These are phyloP conservation scores for Aspergillus coremiiformis DNA, from an alignment of 495 filamentous ascomycete species.

Conservation along the genomic window DNA sequence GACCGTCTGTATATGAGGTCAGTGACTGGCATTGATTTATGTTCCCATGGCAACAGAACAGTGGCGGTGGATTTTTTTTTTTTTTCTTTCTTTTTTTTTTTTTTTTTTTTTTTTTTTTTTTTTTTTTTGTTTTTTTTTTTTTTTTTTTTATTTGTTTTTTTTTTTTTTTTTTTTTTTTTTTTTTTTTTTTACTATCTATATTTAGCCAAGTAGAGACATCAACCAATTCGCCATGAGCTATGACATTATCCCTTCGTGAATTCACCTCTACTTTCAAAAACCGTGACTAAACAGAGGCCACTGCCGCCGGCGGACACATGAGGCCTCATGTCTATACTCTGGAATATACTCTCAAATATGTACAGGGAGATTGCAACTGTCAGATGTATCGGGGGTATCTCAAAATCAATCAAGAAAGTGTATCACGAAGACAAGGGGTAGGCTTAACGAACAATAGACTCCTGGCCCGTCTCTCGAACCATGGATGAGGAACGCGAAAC, in stretches of 20 bases:
- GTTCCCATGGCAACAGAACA: slow-evolving; percentile 14
- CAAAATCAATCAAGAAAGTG: slow-evolving; percentile 18
- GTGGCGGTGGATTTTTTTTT: too few species aligned
- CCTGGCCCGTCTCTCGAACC: slow-evolving; percentile 4
- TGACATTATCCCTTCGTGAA: background rate
- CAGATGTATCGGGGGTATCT: slow-evolving; percentile 38
- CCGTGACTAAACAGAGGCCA: slow-evolving; percentile 2
- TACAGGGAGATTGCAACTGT: slow-evolving; percentile 30
- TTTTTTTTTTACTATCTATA: too few species aligned
- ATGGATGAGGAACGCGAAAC: background rate
- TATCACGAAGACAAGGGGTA: slow-evolving; percentile 6
- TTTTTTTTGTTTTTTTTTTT: too few species aligned
- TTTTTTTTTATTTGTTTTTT: too few species aligned
- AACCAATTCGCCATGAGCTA: background rate
- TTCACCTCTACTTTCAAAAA: background rate
- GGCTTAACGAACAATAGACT: slow-evolving; percentile 3
- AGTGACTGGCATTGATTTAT: background rate
- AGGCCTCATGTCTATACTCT: slow-evolving; percentile 21
- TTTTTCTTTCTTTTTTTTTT: too few species aligned
- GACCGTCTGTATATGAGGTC: background rate
- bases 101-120: too few species aligned
- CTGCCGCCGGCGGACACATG: slow-evolving; percentile 13
- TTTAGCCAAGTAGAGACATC: background rate
- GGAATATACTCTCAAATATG: slow-evolving; percentile 28
- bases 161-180: too few species aligned